Conservation (phyloP, 2,329 filamentous ascomycete species). For the Trichoderma sp. region DNA sequence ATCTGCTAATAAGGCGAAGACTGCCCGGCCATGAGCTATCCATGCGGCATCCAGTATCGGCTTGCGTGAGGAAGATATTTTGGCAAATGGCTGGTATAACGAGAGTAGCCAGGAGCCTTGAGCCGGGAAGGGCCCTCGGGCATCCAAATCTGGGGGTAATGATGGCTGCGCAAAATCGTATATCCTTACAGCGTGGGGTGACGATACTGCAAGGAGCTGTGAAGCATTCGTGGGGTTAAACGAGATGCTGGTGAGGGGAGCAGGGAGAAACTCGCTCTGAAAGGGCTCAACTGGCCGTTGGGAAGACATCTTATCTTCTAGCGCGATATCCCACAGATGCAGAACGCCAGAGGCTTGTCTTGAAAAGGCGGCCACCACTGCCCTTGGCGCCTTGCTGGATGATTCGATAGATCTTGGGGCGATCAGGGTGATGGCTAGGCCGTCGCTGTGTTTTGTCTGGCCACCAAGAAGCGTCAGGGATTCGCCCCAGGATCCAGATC, state of each 20-base stretch:
- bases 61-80: constrained; percentile 55
- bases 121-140: constrained; percentile 52
- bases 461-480: constrained; percentile 56
- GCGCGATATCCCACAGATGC: constrained; percentile 58
- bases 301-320: constrained; percentile 44
- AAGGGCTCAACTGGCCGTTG: constrained; percentile 50
- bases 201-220: constrained; percentile 59
- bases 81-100: constrained; percentile 59
- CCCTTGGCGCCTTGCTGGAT: constrained; percentile 40
- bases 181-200: constrained; percentile 58
- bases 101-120: constrained; percentile 67
- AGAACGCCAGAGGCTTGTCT: constrained; percentile 61
- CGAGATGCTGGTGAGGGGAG: constrained; percentile 56
- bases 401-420: constrained; percentile 46
- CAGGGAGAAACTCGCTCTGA: constrained; percentile 60
- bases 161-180: constrained; percentile 62
- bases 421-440: constrained; percentile 57
- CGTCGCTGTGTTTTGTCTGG: constrained; percentile 55
- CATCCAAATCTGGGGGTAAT: constrained; percentile 53
- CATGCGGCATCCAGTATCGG: constrained; percentile 63
- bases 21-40: constrained; percentile 61
- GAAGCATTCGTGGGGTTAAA: constrained; percentile 63
- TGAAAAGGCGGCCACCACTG: constrained; percentile 62
- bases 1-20: constrained; percentile 61
- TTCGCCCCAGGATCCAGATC: constrained; percentile 66